phyloP scores from a whole-genome alignment of 2,329 filamentous ascomycete species.

The Pseudomassariella vexata region DNA sequence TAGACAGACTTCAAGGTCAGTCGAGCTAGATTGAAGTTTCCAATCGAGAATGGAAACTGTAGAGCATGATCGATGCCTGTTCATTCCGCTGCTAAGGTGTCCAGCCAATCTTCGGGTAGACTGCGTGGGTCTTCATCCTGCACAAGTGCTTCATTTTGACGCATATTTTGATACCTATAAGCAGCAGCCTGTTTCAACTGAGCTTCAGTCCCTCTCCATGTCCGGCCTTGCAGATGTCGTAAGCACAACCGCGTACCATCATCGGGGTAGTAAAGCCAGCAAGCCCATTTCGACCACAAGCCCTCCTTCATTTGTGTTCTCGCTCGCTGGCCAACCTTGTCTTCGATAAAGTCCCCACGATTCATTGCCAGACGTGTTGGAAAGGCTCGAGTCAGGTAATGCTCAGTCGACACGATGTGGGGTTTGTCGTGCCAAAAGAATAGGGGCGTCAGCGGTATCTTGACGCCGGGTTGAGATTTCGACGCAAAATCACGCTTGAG shows the following conservation, averaged over 20 bases:
- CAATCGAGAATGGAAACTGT: too few species aligned
- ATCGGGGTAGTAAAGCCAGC: slow-evolving; percentile 49
- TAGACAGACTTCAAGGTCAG: too few species aligned
- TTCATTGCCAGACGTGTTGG: slow-evolving; percentile 42
- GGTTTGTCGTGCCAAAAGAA: slow-evolving; percentile 58
- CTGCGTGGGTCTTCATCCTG: too few species aligned
- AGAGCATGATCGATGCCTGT: too few species aligned
- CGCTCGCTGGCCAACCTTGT: slow-evolving; percentile 48
- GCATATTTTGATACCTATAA: slow-evolving; percentile 1
- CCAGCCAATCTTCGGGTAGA: too few species aligned
- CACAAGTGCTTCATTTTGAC: too few species aligned
- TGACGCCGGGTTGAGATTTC: slow-evolving; percentile 6
- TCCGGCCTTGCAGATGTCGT: slow-evolving; percentile 44
- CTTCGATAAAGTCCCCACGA: slow-evolving; percentile 51
- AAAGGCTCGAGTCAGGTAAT: slow-evolving; percentile 46
- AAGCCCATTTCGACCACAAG: slow-evolving; percentile 45
- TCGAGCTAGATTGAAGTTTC: too few species aligned
- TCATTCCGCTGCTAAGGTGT: too few species aligned
- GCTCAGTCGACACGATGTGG: slow-evolving; percentile 40
- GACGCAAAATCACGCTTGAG: slow-evolving; percentile 34
- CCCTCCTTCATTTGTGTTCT: slow-evolving; percentile 52
- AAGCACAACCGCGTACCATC: slow-evolving; percentile 39
- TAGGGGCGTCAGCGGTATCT: slow-evolving; percentile 44
- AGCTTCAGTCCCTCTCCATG: slow-evolving; percentile 37
- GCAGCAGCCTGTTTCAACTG: slow-evolving; percentile 10